Conservation (phyloP, 1,284 basidiomycete genomes). For the Wallemia hederae region DNA sequence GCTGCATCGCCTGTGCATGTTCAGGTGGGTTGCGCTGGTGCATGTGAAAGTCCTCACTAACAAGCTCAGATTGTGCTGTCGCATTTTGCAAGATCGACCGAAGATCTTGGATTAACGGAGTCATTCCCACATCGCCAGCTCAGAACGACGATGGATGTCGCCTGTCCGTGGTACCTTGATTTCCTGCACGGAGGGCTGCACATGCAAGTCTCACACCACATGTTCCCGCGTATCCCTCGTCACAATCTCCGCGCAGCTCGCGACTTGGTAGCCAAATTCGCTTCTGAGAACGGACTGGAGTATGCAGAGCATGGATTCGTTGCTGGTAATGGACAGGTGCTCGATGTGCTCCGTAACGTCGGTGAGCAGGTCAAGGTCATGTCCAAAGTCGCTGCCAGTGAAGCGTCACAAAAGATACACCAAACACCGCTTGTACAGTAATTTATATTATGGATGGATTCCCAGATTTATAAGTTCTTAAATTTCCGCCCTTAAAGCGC, state of each 20-base stretch:
- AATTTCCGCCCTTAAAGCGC: background rate
- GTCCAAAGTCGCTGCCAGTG: slow-evolving; percentile 31
- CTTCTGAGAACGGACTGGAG: slow-evolving; percentile 45
- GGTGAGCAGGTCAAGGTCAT: slow-evolving; percentile 53
- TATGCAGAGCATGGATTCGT: slow-evolving; percentile 78
- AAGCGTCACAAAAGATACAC: slow-evolving; percentile 8
- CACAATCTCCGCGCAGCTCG: slow-evolving; percentile 69
- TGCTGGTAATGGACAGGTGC: slow-evolving; percentile 47
- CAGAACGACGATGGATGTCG: slow-evolving; percentile 83
- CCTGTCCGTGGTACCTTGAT: slow-evolving; percentile 50
- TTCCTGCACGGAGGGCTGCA: slow-evolving; percentile 82
- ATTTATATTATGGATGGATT: background rate
- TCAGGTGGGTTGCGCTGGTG: slow-evolving; percentile 21
- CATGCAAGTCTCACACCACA: slow-evolving; percentile 86
- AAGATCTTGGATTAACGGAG: slow-evolving; percentile 64
- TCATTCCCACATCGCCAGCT: slow-evolving; percentile 79
- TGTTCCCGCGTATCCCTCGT: slow-evolving; percentile 79
- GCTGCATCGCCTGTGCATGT: slow-evolving; percentile 59
- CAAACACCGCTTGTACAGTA: background rate
- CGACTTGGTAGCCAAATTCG: slow-evolving; percentile 53
- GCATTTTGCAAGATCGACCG: slow-evolving; percentile 86
- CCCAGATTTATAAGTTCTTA: background rate
- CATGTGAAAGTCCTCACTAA: background rate
- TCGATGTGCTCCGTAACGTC: slow-evolving; percentile 42
- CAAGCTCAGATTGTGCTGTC: slow-evolving; percentile 62